Conservation (phyloP, 2,329 filamentous ascomycete species). For the Zarea fungicola region DNA sequence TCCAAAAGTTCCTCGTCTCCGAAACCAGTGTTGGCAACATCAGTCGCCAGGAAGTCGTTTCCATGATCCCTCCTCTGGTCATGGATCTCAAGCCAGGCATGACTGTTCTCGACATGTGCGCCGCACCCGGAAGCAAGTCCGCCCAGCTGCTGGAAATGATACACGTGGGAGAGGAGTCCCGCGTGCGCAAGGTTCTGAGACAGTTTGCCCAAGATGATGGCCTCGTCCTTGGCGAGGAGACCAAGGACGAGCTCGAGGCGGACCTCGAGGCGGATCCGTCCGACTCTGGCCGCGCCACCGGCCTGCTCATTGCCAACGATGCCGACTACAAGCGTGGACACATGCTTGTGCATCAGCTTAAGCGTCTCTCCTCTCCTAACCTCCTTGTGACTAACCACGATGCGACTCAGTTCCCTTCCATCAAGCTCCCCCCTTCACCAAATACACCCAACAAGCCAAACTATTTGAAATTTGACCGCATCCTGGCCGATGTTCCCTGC, state of each 20-base stretch:
- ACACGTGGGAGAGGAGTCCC: constrained; percentile 84
- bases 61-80: constrained; percentile 95
- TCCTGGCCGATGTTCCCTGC: constrained; percentile 93
- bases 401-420: constrained; percentile 89
- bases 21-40: constrained; percentile 98
- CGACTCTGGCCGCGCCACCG: constrained; percentile 84
- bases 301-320: constrained; percentile 91
- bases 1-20: constrained; percentile 96
- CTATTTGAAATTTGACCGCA: constrained; percentile 95
- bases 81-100: constrained; percentile 89
- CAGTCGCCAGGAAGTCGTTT: constrained; percentile 93
- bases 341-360: constrained; percentile 96
- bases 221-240: constrained; percentile 44
- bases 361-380: constrained; percentile 93
- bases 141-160: constrained; percentile 93
- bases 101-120: constrained; percentile 92
- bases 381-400: constrained; percentile 97
- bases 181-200: constrained; percentile 67
- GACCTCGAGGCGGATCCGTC: constrained; percentile 54
- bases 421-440: constrained; percentile 68
- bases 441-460: constrained; percentile 49
- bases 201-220: constrained; percentile 58
- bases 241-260: constrained; percentile 41
- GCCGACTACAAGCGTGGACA: constrained; percentile 94
- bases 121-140: constrained; percentile 94